Percentiles rank a stretch among this genome's conserved stretches.
Conservation (phyloP, 2,329 filamentous ascomycete species). For the Zasmidium cellare region DNA sequence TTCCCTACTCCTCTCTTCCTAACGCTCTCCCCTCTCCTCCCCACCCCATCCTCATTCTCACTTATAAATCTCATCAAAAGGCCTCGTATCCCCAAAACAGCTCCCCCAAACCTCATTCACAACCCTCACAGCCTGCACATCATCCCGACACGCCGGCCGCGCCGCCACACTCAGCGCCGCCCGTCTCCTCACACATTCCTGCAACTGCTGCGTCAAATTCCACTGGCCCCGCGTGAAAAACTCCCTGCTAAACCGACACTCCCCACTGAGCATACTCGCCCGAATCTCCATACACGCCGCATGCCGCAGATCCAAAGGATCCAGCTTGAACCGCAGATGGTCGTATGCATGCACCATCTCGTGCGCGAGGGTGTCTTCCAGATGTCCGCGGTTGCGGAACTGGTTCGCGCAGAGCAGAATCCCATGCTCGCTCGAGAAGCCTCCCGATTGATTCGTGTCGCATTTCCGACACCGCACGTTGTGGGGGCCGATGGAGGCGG, state of each 20-base stretch:
- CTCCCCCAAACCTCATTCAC: constrained; percentile 99
- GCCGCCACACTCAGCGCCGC: constrained; percentile 78
- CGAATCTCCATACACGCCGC: constrained; percentile 96
- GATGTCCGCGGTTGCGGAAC: constrained; percentile 72
- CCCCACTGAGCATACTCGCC: constrained; percentile 86
- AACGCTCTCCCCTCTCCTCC: background rate
- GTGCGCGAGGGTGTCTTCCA: constrained; percentile 93
- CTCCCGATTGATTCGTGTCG: constrained; percentile 67
- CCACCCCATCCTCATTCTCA: constrained; percentile 36
- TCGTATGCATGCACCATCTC: constrained; percentile 99
- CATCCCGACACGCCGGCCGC: constrained; percentile 78
- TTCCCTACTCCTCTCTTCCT: background rate
- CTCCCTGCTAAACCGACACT: constrained; percentile 88
- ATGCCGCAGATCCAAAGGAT: constrained; percentile 80
- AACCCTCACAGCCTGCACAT: constrained; percentile 80
- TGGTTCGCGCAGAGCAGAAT: constrained; percentile 94
- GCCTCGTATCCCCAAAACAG: constrained; percentile 89
- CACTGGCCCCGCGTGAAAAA: constrained; percentile 82
- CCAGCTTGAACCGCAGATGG: constrained; percentile 85
- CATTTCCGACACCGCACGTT: constrained; percentile 87
- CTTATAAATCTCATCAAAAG: constrained; percentile 95
- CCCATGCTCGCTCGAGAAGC: constrained; percentile 82
- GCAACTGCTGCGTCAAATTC: constrained; percentile 87
- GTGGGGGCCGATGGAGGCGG: constrained; percentile 65
- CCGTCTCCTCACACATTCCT: constrained; percentile 82